Conservation (phyloP, 2,329 filamentous ascomycete genomes). For the Colletotrichum somersetense region DNA sequence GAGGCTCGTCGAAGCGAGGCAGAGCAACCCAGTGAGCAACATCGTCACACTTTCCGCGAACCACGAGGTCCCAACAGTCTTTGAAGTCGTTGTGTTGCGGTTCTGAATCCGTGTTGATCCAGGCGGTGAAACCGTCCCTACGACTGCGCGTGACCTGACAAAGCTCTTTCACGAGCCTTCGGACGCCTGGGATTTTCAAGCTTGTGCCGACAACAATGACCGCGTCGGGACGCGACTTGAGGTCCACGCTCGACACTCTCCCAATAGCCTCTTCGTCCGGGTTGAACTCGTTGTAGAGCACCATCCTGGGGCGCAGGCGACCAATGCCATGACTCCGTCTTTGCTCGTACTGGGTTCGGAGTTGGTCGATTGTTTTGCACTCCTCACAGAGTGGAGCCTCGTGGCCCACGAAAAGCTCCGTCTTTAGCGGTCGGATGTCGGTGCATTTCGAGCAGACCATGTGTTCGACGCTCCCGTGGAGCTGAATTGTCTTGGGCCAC, state of each 20-base stretch:
- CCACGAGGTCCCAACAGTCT: constrained; percentile 92
- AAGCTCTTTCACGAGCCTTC: constrained; percentile 90
- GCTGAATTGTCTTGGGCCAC: constrained; percentile 93
- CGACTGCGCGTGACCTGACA: constrained; percentile 87
- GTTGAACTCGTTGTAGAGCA: constrained; percentile 97
- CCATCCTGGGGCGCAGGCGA: constrained; percentile 89
- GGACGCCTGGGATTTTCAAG: constrained; percentile 93
- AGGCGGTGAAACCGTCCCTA: constrained; percentile 87
- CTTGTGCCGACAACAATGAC: constrained; percentile 96
- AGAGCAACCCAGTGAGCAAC: constrained; percentile 80
- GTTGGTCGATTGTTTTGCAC: constrained; percentile 80
- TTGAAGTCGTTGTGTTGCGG: constrained; percentile 88
- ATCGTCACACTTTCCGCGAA: constrained; percentile 88
- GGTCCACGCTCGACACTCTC: constrained; percentile 86
- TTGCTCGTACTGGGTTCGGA: constrained; percentile 80
- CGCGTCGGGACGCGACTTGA: constrained; percentile 88
- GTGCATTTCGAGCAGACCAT: constrained; percentile 98
- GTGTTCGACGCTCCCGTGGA: constrained; percentile 93
- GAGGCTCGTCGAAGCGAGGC: constrained; percentile 70
- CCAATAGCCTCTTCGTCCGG: constrained; percentile 97
- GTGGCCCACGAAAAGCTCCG: constrained; percentile 84
- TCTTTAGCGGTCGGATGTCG: constrained; percentile 80
- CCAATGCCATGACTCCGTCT: constrained; percentile 96
- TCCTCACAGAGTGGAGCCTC: constrained; percentile 82
- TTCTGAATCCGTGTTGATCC: constrained; percentile 92